Conservation (phyloP, 208 protist species). For the Trypanosomatidae sp. region DNA sequence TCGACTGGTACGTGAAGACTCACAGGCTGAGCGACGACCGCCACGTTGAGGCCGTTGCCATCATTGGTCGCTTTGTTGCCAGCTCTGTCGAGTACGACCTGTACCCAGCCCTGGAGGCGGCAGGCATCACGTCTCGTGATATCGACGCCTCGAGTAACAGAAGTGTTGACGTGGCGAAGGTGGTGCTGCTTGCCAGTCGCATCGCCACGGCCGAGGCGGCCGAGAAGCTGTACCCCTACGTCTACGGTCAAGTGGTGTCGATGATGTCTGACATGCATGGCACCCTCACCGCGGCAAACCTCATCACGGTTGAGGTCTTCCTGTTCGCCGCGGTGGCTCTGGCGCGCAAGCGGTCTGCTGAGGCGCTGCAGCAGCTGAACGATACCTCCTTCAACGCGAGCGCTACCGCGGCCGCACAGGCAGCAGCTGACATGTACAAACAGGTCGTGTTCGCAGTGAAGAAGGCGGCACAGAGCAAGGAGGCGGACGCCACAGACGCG, state of each 20-base stretch:
- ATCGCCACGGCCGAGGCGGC: slow-evolving; percentile 53
- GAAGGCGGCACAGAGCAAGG: slow-evolving; percentile 28
- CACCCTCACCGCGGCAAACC: slow-evolving; percentile 48
- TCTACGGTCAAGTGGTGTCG: slow-evolving; percentile 23
- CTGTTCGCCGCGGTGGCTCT: slow-evolving; percentile 61
- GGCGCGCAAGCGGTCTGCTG: slow-evolving; percentile 51
- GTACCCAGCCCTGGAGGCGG: slow-evolving; percentile 44
- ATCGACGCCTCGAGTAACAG: slow-evolving; percentile 25
- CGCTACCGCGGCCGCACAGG: slow-evolving; percentile 29
- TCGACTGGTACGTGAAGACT: slow-evolving; percentile 55
- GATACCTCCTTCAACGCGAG: slow-evolving; percentile 55
- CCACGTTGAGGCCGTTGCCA: slow-evolving; percentile 56
- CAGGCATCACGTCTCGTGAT: slow-evolving; percentile 28
- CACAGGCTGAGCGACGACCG: slow-evolving; percentile 44
- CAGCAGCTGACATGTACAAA: slow-evolving; percentile 22
- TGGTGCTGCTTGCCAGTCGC: slow-evolving; percentile 52
- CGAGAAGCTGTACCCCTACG: slow-evolving; percentile 50
- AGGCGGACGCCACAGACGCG: slow-evolving; percentile 39
- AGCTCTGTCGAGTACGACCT: slow-evolving; percentile 46
- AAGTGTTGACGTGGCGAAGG: slow-evolving; percentile 48
- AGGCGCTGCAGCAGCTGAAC: slow-evolving; percentile 67
- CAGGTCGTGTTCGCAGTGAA: slow-evolving; percentile 44
- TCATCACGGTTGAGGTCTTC: slow-evolving; percentile 70
- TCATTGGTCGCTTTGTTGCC: slow-evolving; percentile 53
- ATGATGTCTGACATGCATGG: slow-evolving; percentile 23